Evolutionary conservation across 1,139 yeast species (phyloP).

Genomic region (Geotrichum macrosporum): DNA sequence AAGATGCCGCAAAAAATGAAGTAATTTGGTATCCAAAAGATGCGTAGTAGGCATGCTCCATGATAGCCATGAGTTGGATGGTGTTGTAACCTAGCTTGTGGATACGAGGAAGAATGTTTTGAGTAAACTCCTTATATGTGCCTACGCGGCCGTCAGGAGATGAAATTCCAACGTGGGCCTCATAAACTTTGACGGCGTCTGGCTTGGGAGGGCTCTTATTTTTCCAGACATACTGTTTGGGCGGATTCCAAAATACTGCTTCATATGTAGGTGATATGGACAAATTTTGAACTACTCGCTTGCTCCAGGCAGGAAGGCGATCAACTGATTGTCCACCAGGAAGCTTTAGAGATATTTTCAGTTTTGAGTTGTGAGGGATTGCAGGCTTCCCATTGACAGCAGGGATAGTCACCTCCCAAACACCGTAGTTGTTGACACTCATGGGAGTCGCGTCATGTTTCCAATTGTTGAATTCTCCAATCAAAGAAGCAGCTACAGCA

Average conservation of each 20-base stretch:
- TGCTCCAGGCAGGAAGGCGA: conserved; percentile 86
- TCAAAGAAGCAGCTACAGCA: conserved; percentile 65
- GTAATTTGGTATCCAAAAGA: conserved; percentile 96
- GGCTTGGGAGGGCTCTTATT: conserved; percentile 56
- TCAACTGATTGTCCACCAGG: conserved; percentile 69
- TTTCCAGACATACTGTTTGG: conserved; percentile 54
- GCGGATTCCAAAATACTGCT: conserved; percentile 91
- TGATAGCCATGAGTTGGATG: conserved; percentile 92
- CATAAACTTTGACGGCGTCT: conserved; percentile 73
- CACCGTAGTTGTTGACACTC: conserved; percentile 55
- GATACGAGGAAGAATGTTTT: conserved; percentile 76
- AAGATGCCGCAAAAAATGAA: conserved; percentile 81
- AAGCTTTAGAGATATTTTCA: conserved; percentile 65
- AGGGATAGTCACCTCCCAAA: conserved; percentile 58
- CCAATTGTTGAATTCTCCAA: conserved; percentile 94
- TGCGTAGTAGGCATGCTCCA: conserved; percentile 99
- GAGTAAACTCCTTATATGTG: conserved; percentile 77
- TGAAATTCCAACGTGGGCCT: conserved; percentile 94
- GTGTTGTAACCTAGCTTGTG: conserved; percentile 83
- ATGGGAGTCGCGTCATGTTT: conserved; percentile 54
- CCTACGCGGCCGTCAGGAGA: conserved; percentile 85
- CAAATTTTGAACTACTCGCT: conserved; percentile 67
- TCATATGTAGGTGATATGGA: conserved; percentile 60
- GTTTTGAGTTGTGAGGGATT: conserved; percentile 74
- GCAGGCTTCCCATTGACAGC: conserved; percentile 52